These are phyloP conservation scores for Fragosphaeria purpurea DNA, from an alignment of 2,329 filamentous ascomycete species.

Conservation along the genomic window DNA sequence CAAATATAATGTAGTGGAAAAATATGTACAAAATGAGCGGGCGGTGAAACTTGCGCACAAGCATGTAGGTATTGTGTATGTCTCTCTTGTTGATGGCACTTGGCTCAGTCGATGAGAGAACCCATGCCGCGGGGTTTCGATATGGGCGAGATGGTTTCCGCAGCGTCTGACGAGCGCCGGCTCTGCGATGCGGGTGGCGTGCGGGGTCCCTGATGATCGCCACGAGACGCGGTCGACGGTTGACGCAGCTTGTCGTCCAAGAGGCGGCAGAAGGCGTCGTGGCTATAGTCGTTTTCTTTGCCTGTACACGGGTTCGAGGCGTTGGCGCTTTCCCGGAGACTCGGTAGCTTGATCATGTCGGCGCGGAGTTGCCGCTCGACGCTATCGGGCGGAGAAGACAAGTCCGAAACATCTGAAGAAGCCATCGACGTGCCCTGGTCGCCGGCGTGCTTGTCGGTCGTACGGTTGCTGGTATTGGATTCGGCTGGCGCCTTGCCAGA, in stretches of 20 bases:
- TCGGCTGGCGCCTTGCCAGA: neutral
- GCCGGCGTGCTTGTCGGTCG: neutral
- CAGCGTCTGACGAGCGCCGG: conserved; percentile 4
- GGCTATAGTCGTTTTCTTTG: conserved; percentile 1
- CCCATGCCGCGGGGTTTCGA: conserved; percentile 30
- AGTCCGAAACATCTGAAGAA: neutral
- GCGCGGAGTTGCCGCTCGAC: neutral
- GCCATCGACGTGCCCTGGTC: neutral
- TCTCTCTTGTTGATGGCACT: too few relatives aligned
- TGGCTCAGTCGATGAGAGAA: conserved; percentile 22
- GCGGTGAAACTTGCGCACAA: too few relatives aligned
- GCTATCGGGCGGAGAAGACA: neutral
- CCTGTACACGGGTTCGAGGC: neutral
- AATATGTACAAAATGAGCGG: too few relatives aligned
- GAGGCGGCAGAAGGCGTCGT: neutral
- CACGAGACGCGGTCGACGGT: neutral
- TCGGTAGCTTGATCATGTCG: conserved; percentile 4
- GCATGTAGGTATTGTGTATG: too few relatives aligned
- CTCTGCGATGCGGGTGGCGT: conserved; percentile 1
- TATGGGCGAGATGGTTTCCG: conserved; percentile 32
- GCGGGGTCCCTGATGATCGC: neutral
- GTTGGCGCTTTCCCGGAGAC: conserved; percentile 1
- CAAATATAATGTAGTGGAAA: too few relatives aligned
- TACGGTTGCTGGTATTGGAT: neutral
- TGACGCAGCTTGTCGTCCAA: conserved; percentile 2